These are phyloP conservation scores for Stachybotrys chartarum DNA, from an alignment of 2,329 filamentous ascomycete species.

Conservation along the genomic window DNA sequence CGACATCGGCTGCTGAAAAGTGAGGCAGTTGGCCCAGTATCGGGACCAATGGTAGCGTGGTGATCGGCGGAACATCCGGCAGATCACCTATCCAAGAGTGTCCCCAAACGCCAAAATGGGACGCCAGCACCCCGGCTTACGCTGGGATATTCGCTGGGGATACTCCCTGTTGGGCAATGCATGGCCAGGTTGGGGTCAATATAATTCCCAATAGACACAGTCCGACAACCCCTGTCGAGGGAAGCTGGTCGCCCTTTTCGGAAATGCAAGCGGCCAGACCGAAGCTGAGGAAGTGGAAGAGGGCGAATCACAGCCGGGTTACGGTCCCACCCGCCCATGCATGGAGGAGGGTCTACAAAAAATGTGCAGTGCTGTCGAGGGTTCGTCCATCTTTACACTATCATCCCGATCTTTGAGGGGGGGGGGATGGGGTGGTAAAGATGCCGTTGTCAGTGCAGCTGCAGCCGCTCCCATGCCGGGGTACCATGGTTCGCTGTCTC, in stretches of 20 bases:
- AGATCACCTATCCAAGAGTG: neutral
- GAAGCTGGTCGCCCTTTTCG: neutral
- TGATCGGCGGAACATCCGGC: neutral
- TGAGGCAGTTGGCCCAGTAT: neutral
- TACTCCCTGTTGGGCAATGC: neutral
- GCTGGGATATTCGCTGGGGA: neutral
- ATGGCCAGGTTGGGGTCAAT: neutral
- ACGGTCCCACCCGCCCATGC: neutral
- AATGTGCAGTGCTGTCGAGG: neutral
- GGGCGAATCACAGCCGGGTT: neutral
- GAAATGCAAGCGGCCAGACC: neutral
- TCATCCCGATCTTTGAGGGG: too few species aligned
- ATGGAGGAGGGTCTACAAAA: neutral
- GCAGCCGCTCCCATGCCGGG: neutral
- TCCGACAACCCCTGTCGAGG: neutral
- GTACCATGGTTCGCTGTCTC: neutral
- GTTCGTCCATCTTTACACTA: too few species aligned
- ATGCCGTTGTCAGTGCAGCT: neutral
- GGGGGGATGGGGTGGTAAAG: neutral
- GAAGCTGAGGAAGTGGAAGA: neutral
- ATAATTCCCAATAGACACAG: neutral
- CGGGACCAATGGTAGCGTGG: neutral
- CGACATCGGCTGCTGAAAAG: too few species aligned
- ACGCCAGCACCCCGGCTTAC: neutral
- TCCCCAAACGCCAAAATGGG: neutral